These are phyloP conservation scores for Pythium phragmitis DNA, from an alignment of 352 stramenopile species.

Conservation along the genomic window DNA sequence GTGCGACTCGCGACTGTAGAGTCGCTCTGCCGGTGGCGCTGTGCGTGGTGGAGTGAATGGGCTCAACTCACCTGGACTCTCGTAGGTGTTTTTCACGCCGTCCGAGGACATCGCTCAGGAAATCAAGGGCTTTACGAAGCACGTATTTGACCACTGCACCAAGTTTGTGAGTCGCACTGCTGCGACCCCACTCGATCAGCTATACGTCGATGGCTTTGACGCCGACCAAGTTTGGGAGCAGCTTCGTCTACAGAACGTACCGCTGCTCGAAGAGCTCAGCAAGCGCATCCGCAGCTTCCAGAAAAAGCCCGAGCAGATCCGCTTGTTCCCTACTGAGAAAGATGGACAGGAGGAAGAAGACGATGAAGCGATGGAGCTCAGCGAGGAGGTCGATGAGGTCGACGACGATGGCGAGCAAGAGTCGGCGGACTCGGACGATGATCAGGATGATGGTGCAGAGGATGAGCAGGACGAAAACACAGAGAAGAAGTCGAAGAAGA, in stretches of 20 bases:
- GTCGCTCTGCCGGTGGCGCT: conserved; percentile 1
- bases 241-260: conserved; percentile 77
- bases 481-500: conserved; percentile 20
- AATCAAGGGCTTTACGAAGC: conserved; percentile 77
- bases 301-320: conserved; percentile 58
- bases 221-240: conserved; percentile 87
- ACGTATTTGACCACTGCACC: conserved; percentile 74
- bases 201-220: conserved; percentile 84
- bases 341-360: conserved; percentile 29
- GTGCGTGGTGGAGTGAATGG: not conserved
- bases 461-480: conserved; percentile 27
- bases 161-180: conserved; percentile 51
- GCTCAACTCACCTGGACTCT: not conserved
- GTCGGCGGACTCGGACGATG: conserved; percentile 12
- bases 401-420: conserved; percentile 29
- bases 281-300: conserved; percentile 69
- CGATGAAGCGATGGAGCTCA: conserved; percentile 26
- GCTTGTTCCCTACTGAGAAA: conserved; percentile 59
- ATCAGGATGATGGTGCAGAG: conserved; percentile 37
- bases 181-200: conserved; percentile 57
- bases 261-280: conserved; percentile 62
- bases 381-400: conserved; percentile 30
- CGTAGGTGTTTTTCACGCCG: conserved; percentile 75
- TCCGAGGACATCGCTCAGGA: conserved; percentile 59
- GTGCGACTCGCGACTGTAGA: not conserved